A percentile compares a stretch with the other conserved stretches of the same genome.
phyloP scores from a whole-genome alignment of 495 filamentous ascomycete species.

The Lasiosphaeriaceae sp. region DNA sequence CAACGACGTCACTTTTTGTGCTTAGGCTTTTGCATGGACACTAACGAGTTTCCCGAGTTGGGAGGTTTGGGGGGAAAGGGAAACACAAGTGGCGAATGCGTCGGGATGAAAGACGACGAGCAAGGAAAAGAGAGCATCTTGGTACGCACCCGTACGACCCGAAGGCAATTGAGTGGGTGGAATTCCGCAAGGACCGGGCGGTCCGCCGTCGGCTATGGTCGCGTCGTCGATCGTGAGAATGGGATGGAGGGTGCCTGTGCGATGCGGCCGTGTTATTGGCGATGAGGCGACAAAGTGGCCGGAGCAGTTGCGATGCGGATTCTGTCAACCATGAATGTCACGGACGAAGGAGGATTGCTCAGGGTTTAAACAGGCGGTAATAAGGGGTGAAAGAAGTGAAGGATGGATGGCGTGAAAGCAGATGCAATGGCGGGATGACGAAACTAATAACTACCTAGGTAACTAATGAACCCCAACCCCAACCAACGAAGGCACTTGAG shows the following conservation, averaged over 20 bases:
- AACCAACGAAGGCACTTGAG: background rate
- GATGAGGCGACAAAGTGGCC: too few relatives aligned
- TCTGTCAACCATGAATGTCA: too few relatives aligned
- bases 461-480: background rate
- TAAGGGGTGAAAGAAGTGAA: background rate
- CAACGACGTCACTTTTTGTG: conserved; percentile 12
- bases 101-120: background rate
- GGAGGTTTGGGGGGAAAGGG: background rate
- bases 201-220: background rate
- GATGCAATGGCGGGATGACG: conserved; percentile 7
- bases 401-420: background rate
- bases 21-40: background rate
- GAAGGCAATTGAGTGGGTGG: too few relatives aligned
- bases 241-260: too few relatives aligned
- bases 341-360: background rate
- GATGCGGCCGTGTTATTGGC: too few relatives aligned
- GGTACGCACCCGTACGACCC: background rate
- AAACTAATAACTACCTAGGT: background rate
- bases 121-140: background rate
- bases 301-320: too few relatives aligned
- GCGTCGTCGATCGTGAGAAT: background rate
- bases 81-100: background rate
- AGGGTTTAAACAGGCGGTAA: too few relatives aligned
- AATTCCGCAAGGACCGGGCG: background rate
- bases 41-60: background rate